A percentile compares a stretch with the other conserved stretches of the same genome.
Evolutionary conservation across 208 protist species (phyloP).

Genomic region (Porcisia hertigi): DNA sequence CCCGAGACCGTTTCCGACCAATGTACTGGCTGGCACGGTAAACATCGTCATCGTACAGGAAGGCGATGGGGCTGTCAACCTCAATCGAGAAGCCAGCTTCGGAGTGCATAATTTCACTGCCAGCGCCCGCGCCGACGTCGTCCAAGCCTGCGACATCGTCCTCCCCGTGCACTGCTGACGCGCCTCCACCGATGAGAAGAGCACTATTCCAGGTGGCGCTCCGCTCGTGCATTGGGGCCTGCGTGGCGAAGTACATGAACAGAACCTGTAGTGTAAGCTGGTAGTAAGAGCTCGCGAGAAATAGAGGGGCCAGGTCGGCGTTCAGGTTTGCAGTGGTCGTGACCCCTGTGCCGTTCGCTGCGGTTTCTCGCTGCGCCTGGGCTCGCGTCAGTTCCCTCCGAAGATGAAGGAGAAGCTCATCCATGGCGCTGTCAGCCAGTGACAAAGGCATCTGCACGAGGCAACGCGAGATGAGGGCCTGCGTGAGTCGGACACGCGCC

Average conservation of each 20-base stretch:
- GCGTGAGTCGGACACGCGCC: conserved; percentile 49
- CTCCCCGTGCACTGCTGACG: neutral
- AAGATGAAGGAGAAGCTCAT: conserved; percentile 49
- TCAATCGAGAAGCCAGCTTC: conserved; percentile 41
- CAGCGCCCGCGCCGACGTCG: conserved; percentile 3
- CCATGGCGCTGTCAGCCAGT: conserved; percentile 60
- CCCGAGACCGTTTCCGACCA: conserved; percentile 32
- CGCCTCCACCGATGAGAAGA: conserved; percentile 12
- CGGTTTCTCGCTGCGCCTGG: conserved; percentile 21
- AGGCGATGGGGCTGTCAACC: conserved; percentile 68
- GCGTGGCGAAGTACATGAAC: conserved; percentile 65
- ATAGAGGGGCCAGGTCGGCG: conserved; percentile 19
- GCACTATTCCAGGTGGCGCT: conserved; percentile 26
- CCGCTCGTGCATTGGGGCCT: conserved; percentile 59
- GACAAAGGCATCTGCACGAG: conserved; percentile 61
- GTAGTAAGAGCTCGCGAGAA: conserved; percentile 45
- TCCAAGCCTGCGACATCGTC: conserved; percentile 7
- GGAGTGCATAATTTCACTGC: conserved; percentile 24
- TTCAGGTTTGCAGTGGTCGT: conserved; percentile 16
- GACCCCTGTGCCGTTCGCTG: conserved; percentile 1
- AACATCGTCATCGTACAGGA: conserved; percentile 48
- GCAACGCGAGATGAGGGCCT: conserved; percentile 69
- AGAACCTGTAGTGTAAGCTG: conserved; percentile 70
- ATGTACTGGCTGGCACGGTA: conserved; percentile 18
- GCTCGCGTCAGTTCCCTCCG: conserved; percentile 38